A percentile compares a stretch with the other conserved stretches of the same genome.
phyloP scores from a whole-genome alignment of 305 asterid species.

The Fraxinus sp. region DNA sequence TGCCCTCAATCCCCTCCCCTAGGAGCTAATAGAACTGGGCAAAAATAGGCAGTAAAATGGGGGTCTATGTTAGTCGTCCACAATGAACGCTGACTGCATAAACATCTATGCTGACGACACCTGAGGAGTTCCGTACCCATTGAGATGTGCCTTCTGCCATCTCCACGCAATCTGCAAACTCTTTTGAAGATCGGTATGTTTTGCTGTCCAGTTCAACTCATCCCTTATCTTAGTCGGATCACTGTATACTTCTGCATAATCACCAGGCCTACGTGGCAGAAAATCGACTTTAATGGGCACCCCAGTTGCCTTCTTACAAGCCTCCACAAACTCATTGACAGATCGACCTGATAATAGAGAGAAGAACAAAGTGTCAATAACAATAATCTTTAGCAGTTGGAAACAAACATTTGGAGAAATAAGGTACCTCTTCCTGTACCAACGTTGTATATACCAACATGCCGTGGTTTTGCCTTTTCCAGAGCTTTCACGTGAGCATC shows the following conservation, averaged over 20 bases:
- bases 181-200: slow-evolving; percentile 56
- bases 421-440: slow-evolving; percentile 41
- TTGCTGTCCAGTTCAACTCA: slow-evolving; percentile 85
- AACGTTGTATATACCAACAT: slow-evolving; percentile 46
- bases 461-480: slow-evolving; percentile 41
- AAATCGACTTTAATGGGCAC: slow-evolving; percentile 66
- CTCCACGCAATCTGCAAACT: slow-evolving; percentile 85
- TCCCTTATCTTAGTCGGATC: slow-evolving; percentile 67
- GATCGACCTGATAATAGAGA: slow-evolving; percentile 62
- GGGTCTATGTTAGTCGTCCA: slow-evolving; percentile 39
- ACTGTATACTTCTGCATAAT: slow-evolving; percentile 87
- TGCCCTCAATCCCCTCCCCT: not conserved
- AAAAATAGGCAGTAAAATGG: slow-evolving; percentile 21
- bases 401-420: not conserved
- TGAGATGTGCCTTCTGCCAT: slow-evolving; percentile 80
- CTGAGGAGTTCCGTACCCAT: slow-evolving; percentile 59
- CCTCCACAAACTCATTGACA: slow-evolving; percentile 89
- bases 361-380: not conserved
- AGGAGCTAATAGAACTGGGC: slow-evolving; percentile 9
- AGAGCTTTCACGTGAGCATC: slow-evolving; percentile 61
- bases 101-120: slow-evolving; percentile 42
- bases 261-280: slow-evolving; percentile 88
- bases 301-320: slow-evolving; percentile 87
- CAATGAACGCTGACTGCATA: slow-evolving; percentile 22
- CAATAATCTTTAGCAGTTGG: not conserved